phyloP scores from a whole-genome alignment of 2,329 filamentous ascomycete genomes.

The Colletotrichum liriopes region DNA sequence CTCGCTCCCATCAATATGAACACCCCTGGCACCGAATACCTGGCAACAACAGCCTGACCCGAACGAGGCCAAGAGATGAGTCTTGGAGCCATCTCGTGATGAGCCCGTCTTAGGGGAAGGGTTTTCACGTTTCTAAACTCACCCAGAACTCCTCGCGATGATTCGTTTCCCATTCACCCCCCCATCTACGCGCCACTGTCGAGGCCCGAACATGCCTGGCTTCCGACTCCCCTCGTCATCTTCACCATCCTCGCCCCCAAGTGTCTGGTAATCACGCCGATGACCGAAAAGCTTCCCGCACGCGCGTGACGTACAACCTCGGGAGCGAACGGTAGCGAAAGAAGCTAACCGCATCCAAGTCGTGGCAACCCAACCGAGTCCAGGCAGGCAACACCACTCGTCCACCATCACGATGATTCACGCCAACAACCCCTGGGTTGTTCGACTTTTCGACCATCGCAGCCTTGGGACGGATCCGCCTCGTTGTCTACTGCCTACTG shows the following conservation, averaged over 20 bases:
- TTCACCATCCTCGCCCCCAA: background rate
- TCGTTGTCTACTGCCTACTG: background rate
- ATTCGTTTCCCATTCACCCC: background rate
- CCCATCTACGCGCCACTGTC: too few relatives aligned
- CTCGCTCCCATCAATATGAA: background rate
- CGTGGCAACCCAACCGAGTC: background rate
- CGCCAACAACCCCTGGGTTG: background rate
- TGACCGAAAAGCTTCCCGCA: background rate
- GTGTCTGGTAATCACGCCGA: background rate
- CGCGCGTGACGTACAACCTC: background rate
- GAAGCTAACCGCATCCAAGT: background rate
- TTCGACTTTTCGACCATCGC: background rate
- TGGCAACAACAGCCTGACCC: background rate
- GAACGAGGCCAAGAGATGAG: background rate
- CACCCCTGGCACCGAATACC: background rate
- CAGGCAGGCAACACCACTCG: slow-evolving; percentile 9
- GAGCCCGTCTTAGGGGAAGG: background rate
- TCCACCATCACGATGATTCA: slow-evolving; percentile 10
- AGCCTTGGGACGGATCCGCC: background rate
- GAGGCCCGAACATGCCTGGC: background rate
- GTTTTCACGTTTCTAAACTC: background rate
- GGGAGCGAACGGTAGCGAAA: background rate
- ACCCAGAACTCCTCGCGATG: background rate
- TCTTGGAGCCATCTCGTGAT: background rate
- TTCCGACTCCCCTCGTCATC: background rate